Base-by-base conservation (phyloP, 2,329 filamentous ascomycete genomes). In the Dactylellina sp. region DNA sequence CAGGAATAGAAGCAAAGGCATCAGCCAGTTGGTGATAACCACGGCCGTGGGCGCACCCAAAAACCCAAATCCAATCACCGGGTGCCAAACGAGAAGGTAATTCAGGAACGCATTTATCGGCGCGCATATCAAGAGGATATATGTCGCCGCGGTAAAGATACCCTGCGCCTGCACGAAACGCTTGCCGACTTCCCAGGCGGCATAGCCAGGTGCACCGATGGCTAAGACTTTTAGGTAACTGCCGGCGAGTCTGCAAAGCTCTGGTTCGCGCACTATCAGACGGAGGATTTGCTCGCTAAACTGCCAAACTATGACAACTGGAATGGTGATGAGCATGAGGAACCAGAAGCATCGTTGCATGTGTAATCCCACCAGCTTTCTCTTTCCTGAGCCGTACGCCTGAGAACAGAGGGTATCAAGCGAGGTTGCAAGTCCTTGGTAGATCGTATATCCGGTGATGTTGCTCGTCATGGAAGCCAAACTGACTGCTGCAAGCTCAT, bases 341-440 rank as follows among this genome's bases (percentile, higher is more conserved):
- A 95, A 93, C 79, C 85, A 90, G 0, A 91, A 84, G 91, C 94
- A 94, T 65, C 91, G 86, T 81, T 95, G 91, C 75, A 92, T 85
- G 78, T 95, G 91, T 62, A 95, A 81, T 1, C 91, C 94, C 70
- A 98, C 94, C 3, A 98, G 86, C 77, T 93, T 91, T 80, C 91
- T 96, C 80, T 90, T 91, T 0, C 94, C 94, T 0, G 91, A 96
- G 1, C 95, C 94, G 80, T 96, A 98, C 0, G 95, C 94, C 81
- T 98, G 94, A 0, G 94, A 88, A 80, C 94, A 97, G 1, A 98
- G 87, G 0, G 94, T 98, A 81, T 98, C 94, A 39, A 98, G 84
- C 76, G 90, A 92, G 2, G 94, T 98, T 0, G 93, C 90, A 12
- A 98, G 85, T 71, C 78, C 91, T 79, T 93, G 90, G 79, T 91